Base-by-base conservation (phyloP, 352 stramenopile species). In the Plasmopara muralis region DNA sequence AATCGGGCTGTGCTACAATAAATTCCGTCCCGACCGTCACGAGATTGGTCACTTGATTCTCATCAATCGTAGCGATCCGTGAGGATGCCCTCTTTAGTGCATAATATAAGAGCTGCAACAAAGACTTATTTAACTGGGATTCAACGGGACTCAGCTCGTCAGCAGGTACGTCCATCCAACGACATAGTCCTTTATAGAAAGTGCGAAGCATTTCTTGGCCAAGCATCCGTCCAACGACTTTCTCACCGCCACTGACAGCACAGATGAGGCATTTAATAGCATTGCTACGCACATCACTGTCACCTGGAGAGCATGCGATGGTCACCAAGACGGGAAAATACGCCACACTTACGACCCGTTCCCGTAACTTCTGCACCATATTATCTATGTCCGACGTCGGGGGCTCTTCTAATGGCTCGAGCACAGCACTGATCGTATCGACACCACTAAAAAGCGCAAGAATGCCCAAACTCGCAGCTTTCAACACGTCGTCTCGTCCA, bases 21-120 rank as follows among this genome's bases (percentile, higher is more conserved):
- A 86, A 87, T 37, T 89, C 75, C 0, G 76, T 89, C 40, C 88
- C 74, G 38, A 85, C 67, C 14, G 70, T 77, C 20, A 90, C 67
- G 13, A 93, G 62, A 28, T 70, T 82, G 16, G 63, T 74, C 6
- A 87, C 67, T 53, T 90, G 70, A 28, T 87, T 74, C 30, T 77
- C 74, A 2, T 66, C 59, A 38, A 84, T 62, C 2, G 63, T 66
- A 6, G 69, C 67, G 29, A 88, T 68, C 9, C 79, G 69, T 1
- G 77, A 66, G 3, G 76, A 59, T 2, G 76, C 71, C n/a, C 62
- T 79, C 43, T 84, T 79, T 45, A 93, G 35, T 37, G 88, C 70
- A 12, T 86, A 49, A 50, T 86, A 86, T 25, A 90, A 53, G 29
- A 90, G 57, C 56, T 84, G 74, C 12, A 90, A 60, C 8, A 88